Base-by-base conservation (phyloP, 2,329 filamentous ascomycete species). In the Fusarium praegraminearum region DNA sequence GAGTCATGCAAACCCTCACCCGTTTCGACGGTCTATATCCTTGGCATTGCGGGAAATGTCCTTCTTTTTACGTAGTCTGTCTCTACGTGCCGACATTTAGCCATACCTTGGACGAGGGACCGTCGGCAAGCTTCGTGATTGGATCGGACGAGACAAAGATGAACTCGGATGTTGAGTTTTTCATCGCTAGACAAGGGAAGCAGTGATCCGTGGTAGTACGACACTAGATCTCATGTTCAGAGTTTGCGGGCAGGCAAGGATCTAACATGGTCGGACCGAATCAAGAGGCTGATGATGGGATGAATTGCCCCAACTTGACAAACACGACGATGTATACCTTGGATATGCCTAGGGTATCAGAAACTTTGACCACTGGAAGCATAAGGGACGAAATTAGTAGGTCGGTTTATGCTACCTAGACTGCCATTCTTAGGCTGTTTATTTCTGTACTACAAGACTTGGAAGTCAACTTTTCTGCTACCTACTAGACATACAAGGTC, bases 241-340 rank as follows among this genome's bases (percentile, higher is more conserved):
- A 57, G 41, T 33, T 46, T 47, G n/a, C 41, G 12, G 26, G 36
- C 10, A 59, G 28, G 38, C 55, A 69, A 40, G 66, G 66, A 32
- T 55, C 18, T 0, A 16, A 18, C 20, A 18, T 13, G 33, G 15
- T 69, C 66, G 66, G 66, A 51, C 66, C 66, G 66, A 69, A 69
- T 69, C 1, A 46, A 38, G 24, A 30, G 18, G 36, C 4, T 33
- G 50, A 62, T 49, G 20, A 35, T 65, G 66, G 51, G 35, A 50
- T 36, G 43, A 36, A 40, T 51, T 44, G 46, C 38, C 36, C 7
- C 7, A 33, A 51, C n/a, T 47, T 18, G 50, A 52, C 47, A 41
- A 22, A 41, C 30, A 49, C 22, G 50, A 61, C n/a, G 50, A 65
- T 40, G 47, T 15, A 61, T 35, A 33, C 15, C 58, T 61, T 22